Evolutionary conservation across 306 rosid species (phyloP).

Genomic region (Albizia julibrissin): DNA sequence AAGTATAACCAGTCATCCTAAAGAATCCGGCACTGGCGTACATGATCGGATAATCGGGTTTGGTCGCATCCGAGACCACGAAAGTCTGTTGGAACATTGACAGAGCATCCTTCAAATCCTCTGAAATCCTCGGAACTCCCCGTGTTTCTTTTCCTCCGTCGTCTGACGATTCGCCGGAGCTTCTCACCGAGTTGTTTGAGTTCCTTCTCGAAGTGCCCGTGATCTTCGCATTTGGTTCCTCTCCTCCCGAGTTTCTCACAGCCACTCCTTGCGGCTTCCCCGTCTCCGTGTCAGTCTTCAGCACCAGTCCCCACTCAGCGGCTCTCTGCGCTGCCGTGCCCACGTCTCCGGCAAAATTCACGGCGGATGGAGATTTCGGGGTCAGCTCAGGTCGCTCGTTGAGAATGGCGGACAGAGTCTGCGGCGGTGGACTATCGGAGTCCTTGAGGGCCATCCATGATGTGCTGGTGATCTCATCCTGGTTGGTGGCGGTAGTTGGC

Average conservation of each 20-base stretch:
- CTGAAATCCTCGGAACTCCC: conserved; percentile 73
- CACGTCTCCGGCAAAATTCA: conserved; percentile 22
- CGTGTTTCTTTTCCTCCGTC: conserved; percentile 52
- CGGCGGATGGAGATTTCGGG: conserved; percentile 11
- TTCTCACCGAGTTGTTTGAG: conserved; percentile 67
- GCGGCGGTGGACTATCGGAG: conserved; percentile 29
- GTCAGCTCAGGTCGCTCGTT: conserved; percentile 25
- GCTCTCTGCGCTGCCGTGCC: conserved; percentile 75
- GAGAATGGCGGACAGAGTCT: conserved; percentile 39
- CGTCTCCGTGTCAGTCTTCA: conserved; percentile 75
- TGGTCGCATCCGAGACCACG: conserved; percentile 90
- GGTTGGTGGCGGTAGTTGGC: conserved; percentile 18
- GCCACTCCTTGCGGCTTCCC: conserved; percentile 82
- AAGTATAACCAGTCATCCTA: conserved; percentile 92
- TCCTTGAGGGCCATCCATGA: conserved; percentile 94
- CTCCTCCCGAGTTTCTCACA: conserved; percentile 71
- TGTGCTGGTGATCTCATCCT: conserved; percentile 52
- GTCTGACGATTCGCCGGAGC: conserved; percentile 69
- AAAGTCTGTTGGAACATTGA: conserved; percentile 94
- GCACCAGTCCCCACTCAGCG: conserved; percentile 92
- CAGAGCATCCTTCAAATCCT: conserved; percentile 74
- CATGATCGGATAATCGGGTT: conserved; percentile 88
- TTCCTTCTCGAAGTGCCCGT: conserved; percentile 46
- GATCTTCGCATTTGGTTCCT: conserved; percentile 43
- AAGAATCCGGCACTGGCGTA: conserved; percentile 96